These are phyloP conservation scores for Ephemerocybe angulata DNA, from an alignment of 768 basidiomycete genomes.

Conservation along the genomic window DNA sequence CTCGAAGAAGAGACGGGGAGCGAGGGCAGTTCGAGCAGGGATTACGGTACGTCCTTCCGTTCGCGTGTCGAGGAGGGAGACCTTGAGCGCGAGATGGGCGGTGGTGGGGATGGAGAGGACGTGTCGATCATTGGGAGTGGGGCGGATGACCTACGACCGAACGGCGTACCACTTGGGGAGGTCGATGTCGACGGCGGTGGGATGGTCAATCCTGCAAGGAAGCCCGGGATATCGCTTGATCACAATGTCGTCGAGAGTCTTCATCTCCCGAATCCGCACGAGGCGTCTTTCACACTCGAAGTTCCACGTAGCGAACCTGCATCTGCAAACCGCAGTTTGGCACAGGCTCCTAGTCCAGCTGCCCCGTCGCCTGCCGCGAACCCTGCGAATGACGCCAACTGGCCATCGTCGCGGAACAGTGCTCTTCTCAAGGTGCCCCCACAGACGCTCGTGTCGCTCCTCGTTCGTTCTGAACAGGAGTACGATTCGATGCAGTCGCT, in stretches of 20 bases:
- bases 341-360: too few relatives aligned
- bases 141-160: background rate
- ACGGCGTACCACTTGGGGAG: background rate
- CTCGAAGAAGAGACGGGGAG: background rate
- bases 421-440: background rate
- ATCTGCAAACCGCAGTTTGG: too few relatives aligned
- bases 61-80: background rate
- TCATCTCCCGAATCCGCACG: too few relatives aligned
- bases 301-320: too few relatives aligned
- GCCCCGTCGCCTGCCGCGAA: too few relatives aligned
- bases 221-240: too few relatives aligned
- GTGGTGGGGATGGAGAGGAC: background rate
- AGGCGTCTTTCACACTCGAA: too few relatives aligned
- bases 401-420: background rate
- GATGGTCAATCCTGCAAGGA: too few relatives aligned
- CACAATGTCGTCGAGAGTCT: too few relatives aligned
- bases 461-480: conserved; percentile 2
- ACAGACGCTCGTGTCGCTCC: background rate
- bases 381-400: background rate
- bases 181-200: background rate
- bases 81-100: too few relatives aligned
- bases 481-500: background rate
- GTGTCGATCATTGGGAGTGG: background rate
- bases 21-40: background rate
- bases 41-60: background rate